Evolutionary conservation across 495 filamentous ascomycete species (phyloP).

Genomic region (Penicillium ochrochloron): DNA sequence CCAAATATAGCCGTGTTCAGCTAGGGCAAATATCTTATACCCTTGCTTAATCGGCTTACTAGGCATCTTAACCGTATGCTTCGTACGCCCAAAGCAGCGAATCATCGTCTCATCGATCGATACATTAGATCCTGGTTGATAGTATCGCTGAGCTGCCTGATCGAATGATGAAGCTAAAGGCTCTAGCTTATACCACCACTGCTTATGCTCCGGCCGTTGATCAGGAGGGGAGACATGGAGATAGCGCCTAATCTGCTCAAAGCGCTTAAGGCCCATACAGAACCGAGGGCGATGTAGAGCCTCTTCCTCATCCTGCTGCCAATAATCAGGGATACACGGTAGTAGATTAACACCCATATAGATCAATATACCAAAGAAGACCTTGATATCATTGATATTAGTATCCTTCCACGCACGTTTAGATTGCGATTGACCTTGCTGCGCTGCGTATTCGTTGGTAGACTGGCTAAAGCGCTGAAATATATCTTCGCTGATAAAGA

Average conservation of each 20-base stretch:
- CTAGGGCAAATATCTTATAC: not conserved
- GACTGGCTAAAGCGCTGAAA: no score
- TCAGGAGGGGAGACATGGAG: not conserved
- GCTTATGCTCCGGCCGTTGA: not conserved
- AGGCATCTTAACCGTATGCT: not conserved
- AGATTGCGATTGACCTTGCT: no score
- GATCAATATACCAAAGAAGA: no score
- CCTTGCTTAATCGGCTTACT: not conserved
- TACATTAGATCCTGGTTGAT: not conserved
- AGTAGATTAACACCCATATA: no score
- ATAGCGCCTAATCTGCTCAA: not conserved
- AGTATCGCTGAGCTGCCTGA: not conserved
- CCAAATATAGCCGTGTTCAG: not conserved
- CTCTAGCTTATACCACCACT: not conserved
- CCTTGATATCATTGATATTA: no score
- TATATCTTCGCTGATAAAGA: no score
- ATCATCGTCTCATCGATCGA: not conserved
- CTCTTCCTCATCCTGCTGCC: no score
- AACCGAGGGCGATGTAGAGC: not conserved
- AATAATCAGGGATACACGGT: no score
- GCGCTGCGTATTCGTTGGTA: no score
- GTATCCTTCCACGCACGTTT: no score
- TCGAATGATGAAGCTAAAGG: not conserved
- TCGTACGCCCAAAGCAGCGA: not conserved
- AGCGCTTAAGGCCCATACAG: not conserved